These are phyloP conservation scores for Pleurotus cornucopiae DNA, from an alignment of 768 basidiomycete species.

Conservation along the genomic window DNA sequence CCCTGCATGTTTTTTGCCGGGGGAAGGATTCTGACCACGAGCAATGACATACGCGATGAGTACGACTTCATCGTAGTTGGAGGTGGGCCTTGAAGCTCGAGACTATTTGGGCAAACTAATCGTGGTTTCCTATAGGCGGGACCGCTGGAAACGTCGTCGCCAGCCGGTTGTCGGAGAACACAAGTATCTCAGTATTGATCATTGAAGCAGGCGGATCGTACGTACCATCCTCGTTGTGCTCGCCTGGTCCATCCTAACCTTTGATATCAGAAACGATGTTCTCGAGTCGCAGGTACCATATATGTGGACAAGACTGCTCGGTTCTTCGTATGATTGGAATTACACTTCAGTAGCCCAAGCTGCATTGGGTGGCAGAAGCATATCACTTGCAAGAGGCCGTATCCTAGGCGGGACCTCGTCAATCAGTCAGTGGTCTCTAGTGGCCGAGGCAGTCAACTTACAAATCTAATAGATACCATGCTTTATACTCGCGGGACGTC, in stretches of 20 bases:
- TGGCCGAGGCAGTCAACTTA: neutral
- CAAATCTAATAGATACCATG: conserved; percentile 16
- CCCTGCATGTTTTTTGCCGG: too few relatives aligned
- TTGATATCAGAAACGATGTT: conserved; percentile 12
- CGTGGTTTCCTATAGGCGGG: conserved; percentile 17
- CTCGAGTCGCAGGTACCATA: conserved; percentile 11
- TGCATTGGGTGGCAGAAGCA: conserved; percentile 12
- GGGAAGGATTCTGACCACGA: neutral
- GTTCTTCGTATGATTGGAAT: conserved; percentile 19
- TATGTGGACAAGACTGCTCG: conserved; percentile 4
- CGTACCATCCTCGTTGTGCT: neutral
- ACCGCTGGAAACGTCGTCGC: conserved; percentile 23
- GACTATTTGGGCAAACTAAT: neutral
- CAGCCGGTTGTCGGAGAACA: conserved; percentile 19
- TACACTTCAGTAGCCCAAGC: conserved; percentile 20
- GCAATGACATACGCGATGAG: neutral
- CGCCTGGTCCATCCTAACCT: neutral
- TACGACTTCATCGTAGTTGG: conserved; percentile 29
- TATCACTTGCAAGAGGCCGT: conserved; percentile 17
- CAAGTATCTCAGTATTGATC: conserved; percentile 18
- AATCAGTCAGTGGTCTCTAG: conserved; percentile 11
- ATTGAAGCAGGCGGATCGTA: conserved; percentile 20
- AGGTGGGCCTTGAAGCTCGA: conserved; percentile 13
- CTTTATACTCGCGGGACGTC: conserved; percentile 20
- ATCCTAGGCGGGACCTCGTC: conserved; percentile 19